These are phyloP conservation scores for Tetrapisispora pingtungensis DNA, from an alignment of 805 yeast species.

Conservation along the genomic window DNA sequence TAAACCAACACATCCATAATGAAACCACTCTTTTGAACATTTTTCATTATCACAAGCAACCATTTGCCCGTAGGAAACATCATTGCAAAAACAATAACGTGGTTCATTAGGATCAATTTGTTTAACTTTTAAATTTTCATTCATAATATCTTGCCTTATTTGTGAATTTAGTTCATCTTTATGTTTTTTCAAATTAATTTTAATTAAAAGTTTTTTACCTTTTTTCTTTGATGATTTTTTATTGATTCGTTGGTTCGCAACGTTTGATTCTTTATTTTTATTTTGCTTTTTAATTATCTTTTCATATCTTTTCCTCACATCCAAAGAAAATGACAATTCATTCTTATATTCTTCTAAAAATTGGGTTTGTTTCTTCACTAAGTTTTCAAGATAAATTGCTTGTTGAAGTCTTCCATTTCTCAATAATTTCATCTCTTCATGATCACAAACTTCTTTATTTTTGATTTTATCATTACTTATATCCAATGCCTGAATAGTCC, in stretches of 20 bases:
- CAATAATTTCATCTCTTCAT: not conserved
- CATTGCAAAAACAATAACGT: conserved; percentile 39
- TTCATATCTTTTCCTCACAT: conserved; percentile 5
- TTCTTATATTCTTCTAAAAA: conserved; percentile 6
- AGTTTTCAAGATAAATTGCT: conserved; percentile 7
- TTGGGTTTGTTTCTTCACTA: conserved; percentile 8
- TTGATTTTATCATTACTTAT: conserved; percentile 2
- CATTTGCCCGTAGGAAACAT: conserved; percentile 61
- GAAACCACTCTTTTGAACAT: conserved; percentile 73
- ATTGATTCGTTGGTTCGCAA: not conserved
- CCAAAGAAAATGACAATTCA: conserved; percentile 6
- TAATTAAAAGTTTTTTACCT: conserved; percentile 1
- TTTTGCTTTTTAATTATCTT: not conserved
- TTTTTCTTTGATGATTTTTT: not conserved
- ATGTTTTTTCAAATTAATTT: conserved; percentile 3
- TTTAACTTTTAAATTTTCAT: conserved; percentile 4
- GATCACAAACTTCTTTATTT: conserved; percentile 6
- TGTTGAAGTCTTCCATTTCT: conserved; percentile 4
- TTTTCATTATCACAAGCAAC: conserved; percentile 77
- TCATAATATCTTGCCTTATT: conserved; percentile 3
- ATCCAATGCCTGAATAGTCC: conserved; percentile 33
- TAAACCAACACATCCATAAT: conserved; percentile 65
- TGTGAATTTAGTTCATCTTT: conserved; percentile 3
- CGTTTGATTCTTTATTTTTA: not conserved
- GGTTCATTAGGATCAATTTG: conserved; percentile 2